phyloP scores from a whole-genome alignment of 1,284 basidiomycete genomes.

The Volvariella volvacea region DNA sequence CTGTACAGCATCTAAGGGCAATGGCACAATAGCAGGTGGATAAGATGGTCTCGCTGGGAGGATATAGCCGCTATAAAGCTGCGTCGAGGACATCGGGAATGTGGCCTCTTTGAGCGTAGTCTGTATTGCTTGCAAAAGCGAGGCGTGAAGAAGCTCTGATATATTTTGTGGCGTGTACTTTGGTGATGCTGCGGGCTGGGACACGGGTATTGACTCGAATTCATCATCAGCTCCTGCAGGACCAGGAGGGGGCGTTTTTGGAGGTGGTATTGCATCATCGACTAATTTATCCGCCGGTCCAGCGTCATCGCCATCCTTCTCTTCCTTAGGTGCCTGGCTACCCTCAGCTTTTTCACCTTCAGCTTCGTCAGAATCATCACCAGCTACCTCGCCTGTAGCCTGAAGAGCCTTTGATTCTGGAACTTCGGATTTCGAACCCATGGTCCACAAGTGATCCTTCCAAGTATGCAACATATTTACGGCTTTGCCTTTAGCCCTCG shows the following conservation, averaged over 20 bases:
- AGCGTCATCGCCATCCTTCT: conserved; percentile 8
- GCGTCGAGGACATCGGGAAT: conserved; percentile 73
- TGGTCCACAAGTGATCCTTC: conserved; percentile 66
- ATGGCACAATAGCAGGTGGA: conserved; percentile 31
- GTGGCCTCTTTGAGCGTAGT: conserved; percentile 40
- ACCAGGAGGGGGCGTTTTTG: conserved; percentile 7
- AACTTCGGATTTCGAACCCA: conserved; percentile 53
- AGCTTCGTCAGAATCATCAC: no score
- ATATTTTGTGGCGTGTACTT: conserved; percentile 46
- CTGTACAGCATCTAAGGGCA: conserved; percentile 22
- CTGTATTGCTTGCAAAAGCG: conserved; percentile 65
- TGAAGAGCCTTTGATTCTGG: conserved; percentile 31
- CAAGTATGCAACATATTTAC: conserved; percentile 62
- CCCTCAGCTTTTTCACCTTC: no score
- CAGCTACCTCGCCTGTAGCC: no score
- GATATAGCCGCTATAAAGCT: conserved; percentile 71
- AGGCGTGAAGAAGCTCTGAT: conserved; percentile 55
- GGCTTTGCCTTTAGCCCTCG: conserved; percentile 63
- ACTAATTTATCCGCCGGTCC: conserved; percentile 11
- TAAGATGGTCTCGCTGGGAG: conserved; percentile 69
- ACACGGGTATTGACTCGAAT: no score
- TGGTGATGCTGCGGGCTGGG: conserved; percentile 1
- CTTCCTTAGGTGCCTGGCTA: conserved; percentile 10
- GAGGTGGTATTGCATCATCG: conserved; percentile 3
- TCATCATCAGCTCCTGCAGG: conserved; percentile 18